A percentile compares a stretch with the other conserved stretches of the same genome.
phyloP scores from a whole-genome alignment of 2,329 filamentous ascomycete species.

The Colletotrichum brevisporum region DNA sequence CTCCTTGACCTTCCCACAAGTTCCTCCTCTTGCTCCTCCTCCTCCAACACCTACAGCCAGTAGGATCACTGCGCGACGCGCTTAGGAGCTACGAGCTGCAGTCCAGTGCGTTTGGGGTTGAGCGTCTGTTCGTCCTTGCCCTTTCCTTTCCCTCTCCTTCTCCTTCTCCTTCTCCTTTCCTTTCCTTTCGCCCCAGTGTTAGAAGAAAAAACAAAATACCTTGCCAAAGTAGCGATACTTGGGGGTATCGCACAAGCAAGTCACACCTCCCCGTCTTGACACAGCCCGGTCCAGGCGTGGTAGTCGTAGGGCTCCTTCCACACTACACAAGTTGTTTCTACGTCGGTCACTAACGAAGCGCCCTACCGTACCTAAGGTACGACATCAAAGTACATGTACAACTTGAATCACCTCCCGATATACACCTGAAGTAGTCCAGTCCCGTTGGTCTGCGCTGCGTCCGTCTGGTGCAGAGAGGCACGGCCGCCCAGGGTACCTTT shows the following conservation, averaged over 20 bases:
- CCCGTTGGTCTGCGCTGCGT: conserved; percentile 19
- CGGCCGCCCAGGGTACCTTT: conserved; percentile 24
- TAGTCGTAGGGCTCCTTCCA: not conserved
- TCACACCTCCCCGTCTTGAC: too few relatives aligned
- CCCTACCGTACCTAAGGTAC: conserved; percentile 23
- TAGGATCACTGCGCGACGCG: conserved; percentile 52
- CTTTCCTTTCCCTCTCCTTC: conserved; percentile 5
- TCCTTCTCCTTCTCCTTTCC: conserved; percentile 1
- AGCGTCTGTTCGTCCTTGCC: conserved; percentile 33
- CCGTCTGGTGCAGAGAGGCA: conserved; percentile 29
- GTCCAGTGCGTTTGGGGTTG: conserved; percentile 33
- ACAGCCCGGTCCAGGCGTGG: too few relatives aligned
- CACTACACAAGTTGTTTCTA: conserved; percentile 13
- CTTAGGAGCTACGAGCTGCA: conserved; percentile 45
- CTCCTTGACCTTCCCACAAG: not conserved
- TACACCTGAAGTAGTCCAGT: conserved; percentile 32
- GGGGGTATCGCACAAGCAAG: too few relatives aligned
- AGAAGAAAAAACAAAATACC: not conserved
- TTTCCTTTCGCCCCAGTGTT: too few relatives aligned
- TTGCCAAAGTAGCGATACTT: too few relatives aligned
- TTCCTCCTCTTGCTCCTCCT: conserved; percentile 17
- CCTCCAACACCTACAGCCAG: conserved; percentile 45
- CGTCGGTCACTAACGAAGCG: conserved; percentile 14
- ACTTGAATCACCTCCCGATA: conserved; percentile 8
- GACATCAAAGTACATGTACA: conserved; percentile 20